Conservation (phyloP, 2,329 filamentous ascomycete species). For the Trichoderma breve region DNA sequence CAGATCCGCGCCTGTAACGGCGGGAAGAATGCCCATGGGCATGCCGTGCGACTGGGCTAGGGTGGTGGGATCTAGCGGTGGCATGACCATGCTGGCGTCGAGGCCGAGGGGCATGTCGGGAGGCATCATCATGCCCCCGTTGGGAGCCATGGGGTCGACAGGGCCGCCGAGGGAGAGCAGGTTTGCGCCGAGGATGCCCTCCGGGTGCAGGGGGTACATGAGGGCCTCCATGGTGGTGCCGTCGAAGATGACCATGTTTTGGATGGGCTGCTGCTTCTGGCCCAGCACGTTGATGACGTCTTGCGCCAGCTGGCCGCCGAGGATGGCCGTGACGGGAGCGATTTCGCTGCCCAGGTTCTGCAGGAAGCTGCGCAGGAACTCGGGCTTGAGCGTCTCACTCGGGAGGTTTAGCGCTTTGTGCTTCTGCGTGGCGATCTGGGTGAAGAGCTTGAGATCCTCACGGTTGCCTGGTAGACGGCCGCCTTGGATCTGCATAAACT, state of each 20-base stretch:
- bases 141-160: slow-evolving; percentile 24
- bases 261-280: slow-evolving; percentile 86
- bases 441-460: slow-evolving; percentile 73
- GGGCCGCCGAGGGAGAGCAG: slow-evolving; percentile 39
- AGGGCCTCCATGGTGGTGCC: slow-evolving; percentile 75
- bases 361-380: slow-evolving; percentile 79
- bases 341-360: slow-evolving; percentile 84
- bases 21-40: background rate
- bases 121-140: slow-evolving; percentile 28
- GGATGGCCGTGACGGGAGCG: slow-evolving; percentile 80
- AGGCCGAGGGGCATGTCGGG: slow-evolving; percentile 23
- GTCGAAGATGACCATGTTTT: slow-evolving; percentile 92
- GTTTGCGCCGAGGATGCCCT: slow-evolving; percentile 51
- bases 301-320: slow-evolving; percentile 88
- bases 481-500: slow-evolving; percentile 60
- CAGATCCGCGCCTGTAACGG: background rate
- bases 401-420: slow-evolving; percentile 73
- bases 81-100: slow-evolving; percentile 10
- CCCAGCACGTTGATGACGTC: slow-evolving; percentile 97
- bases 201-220: slow-evolving; percentile 79
- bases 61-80: background rate
- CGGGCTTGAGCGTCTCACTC: slow-evolving; percentile 61
- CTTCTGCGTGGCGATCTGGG: slow-evolving; percentile 71
- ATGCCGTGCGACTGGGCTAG: background rate
- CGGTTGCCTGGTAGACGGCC: slow-evolving; percentile 55